A percentile compares a stretch with the other conserved stretches of the same genome.
phyloP scores from a whole-genome alignment of 2,329 filamentous ascomycete species.

The Apiospora aurea region DNA sequence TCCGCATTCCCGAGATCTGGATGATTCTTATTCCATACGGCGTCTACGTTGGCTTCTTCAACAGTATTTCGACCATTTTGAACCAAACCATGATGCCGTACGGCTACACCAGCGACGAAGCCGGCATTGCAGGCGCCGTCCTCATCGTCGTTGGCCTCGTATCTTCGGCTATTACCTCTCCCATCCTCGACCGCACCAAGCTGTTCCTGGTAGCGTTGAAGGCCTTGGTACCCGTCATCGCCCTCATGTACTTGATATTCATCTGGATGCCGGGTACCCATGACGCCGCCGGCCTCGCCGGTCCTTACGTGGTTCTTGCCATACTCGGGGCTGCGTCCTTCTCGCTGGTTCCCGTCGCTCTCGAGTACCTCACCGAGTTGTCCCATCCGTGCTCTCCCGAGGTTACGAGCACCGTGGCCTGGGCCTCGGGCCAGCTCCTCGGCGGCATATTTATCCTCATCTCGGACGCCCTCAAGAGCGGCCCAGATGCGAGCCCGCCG shows the following conservation, averaged over 20 bases:
- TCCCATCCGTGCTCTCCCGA: slow-evolving; percentile 88
- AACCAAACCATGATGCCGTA: slow-evolving; percentile 92
- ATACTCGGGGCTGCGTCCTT: slow-evolving; percentile 83
- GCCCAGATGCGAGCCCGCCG: slow-evolving; percentile 61
- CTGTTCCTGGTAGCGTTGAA: slow-evolving; percentile 78
- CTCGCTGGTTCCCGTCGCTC: slow-evolving; percentile 78
- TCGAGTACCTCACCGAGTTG: slow-evolving; percentile 88
- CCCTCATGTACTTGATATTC: slow-evolving; percentile 75
- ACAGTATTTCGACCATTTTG: slow-evolving; percentile 84
- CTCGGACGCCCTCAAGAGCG: slow-evolving; percentile 75
- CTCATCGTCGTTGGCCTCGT: slow-evolving; percentile 90
- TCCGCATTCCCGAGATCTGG: slow-evolving; percentile 75
- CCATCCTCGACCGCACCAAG: slow-evolving; percentile 86
- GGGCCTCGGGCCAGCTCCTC: slow-evolving; percentile 85
- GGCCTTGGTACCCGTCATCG: slow-evolving; percentile 76
- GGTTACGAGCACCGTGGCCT: slow-evolving; percentile 82
- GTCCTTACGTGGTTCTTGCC: slow-evolving; percentile 77
- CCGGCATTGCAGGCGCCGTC: slow-evolving; percentile 88
- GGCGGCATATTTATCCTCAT: slow-evolving; percentile 86
- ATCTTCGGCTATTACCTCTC: slow-evolving; percentile 75
- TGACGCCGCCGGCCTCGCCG: slow-evolving; percentile 67
- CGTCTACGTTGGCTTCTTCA: slow-evolving; percentile 92
- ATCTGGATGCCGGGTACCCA: slow-evolving; percentile 76
- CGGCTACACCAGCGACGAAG: slow-evolving; percentile 81
- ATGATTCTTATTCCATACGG: slow-evolving; percentile 82